Evolutionary conservation across 176 grass and related monocot species (phyloP), one percentile per base, ranked within the genome.

Genomic region (Eleusine indica): DNA sequence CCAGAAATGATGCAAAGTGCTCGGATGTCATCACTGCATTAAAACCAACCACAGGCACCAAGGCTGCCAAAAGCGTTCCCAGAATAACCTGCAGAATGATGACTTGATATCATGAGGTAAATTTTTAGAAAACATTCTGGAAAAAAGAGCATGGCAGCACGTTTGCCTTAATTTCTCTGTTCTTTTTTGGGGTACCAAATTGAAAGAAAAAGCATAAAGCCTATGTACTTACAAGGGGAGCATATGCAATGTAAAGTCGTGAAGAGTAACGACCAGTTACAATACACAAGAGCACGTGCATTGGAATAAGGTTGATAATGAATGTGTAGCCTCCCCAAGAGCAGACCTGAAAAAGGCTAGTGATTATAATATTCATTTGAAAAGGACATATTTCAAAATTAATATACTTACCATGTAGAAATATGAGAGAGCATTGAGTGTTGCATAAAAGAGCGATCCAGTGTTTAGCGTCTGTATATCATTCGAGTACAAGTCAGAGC

Each of bases 241-340:
- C 93, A 89, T 99, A 99, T 35, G 97, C 93, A 92, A 99, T 96
- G 84, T 99, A 99, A 70, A 99, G 91, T 7, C 97, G 88, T 14
- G 91, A 89, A 74, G 97, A 99, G 80, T 96, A 99, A 61, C 97
- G 97, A 28, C 97, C 97, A 44, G 97, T 99, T 81, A 99, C 86
- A 89, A 99, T 96, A 73, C 97, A 99, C 75, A 99, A 68, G 14
- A 99, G 91, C 66, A 99, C 97, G 68, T 99, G 97, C 89, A 99
- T 99, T 29, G 97, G 97, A 71, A 99, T 99, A 79, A 99, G 93
- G 82, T 99, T 99, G 68, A 99, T 96, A 74, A 99, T 99, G 88
- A 99, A 99, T 76, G 97, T 99, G 86, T 99, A 99, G 39, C 97
- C 97, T 90, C 97, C 97, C 97, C 97, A 99, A 52, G 97, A 99